These are phyloP conservation scores for Xerocomellus chrysenteron DNA, from an alignment of 768 basidiomycete genomes.

Conservation along the genomic window DNA sequence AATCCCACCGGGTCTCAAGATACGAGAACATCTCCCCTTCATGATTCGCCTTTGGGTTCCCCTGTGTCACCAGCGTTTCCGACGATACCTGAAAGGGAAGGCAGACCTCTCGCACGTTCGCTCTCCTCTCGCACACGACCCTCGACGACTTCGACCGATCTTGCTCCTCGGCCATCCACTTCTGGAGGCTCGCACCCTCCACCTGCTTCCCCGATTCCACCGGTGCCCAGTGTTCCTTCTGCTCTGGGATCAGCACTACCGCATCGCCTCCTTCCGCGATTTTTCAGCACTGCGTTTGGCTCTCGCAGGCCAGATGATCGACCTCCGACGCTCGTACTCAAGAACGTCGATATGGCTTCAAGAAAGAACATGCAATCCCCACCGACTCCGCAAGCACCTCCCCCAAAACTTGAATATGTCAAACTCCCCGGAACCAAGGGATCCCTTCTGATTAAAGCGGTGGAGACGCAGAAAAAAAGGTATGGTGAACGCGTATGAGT, in stretches of 20 bases:
- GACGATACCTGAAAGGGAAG: slow-evolving; percentile 17
- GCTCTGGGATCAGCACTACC: slow-evolving; percentile 38
- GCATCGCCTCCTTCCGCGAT: slow-evolving; percentile 70
- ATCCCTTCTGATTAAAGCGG: slow-evolving; percentile 78
- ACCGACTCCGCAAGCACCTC: slow-evolving; percentile 52
- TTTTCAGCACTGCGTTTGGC: slow-evolving; percentile 64
- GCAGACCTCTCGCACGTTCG: slow-evolving; percentile 27
- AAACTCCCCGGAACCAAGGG: slow-evolving; percentile 92
- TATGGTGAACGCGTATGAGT: slow-evolving; percentile 23
- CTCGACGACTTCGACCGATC: slow-evolving; percentile 11
- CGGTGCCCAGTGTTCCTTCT: slow-evolving; percentile 27
- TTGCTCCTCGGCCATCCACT: slow-evolving; percentile 34
- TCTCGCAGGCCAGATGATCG: slow-evolving; percentile 61
- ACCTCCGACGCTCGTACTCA: slow-evolving; percentile 34
- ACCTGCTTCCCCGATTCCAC: slow-evolving; percentile 16
- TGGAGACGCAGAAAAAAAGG: slow-evolving; percentile 91
- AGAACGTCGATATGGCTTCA: slow-evolving; percentile 42
- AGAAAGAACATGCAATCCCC: slow-evolving; percentile 36
- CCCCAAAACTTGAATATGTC: slow-evolving; percentile 87
- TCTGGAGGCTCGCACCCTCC: slow-evolving; percentile 31
- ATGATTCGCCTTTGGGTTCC: slow-evolving; percentile 18
- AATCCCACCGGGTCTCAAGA: slow-evolving; percentile 23
- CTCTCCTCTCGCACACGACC: slow-evolving; percentile 22
- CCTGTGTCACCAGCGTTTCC: slow-evolving; percentile 17
- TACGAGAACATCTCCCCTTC: slow-evolving; percentile 27